Evolutionary conservation across 106 monocot species (phyloP).

Genomic region (Vanilla planifolia): DNA sequence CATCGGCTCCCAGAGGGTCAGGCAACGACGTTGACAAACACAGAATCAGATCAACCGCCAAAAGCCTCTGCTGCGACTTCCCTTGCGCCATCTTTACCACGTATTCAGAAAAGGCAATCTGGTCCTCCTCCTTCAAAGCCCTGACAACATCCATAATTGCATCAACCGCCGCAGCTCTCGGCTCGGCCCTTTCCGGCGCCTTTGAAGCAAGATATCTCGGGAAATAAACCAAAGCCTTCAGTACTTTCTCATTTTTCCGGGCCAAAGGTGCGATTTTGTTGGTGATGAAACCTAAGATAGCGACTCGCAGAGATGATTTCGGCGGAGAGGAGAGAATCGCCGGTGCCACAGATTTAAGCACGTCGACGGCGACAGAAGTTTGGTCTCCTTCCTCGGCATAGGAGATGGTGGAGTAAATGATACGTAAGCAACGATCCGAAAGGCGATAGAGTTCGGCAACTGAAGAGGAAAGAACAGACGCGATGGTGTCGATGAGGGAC

Average conservation of each 20-base stretch:
- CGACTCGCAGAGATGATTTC: conserved; percentile 38
- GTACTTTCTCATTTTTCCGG: conserved; percentile 38
- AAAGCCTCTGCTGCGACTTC: conserved; percentile 57
- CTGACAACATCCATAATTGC: conserved; percentile 57
- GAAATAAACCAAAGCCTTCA: conserved; percentile 57
- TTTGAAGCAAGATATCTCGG: conserved; percentile 70
- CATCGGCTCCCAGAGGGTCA: conserved; percentile 24
- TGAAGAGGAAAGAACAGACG: conserved; percentile 19
- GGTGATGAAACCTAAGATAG: conserved; percentile 38
- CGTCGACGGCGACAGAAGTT: conserved; percentile 28
- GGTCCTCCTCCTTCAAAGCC: conserved; percentile 46
- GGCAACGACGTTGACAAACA: conserved; percentile 50
- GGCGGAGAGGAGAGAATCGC: conserved; percentile 32
- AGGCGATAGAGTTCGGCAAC: conserved; percentile 10
- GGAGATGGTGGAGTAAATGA: conserved; percentile 38
- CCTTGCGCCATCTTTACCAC: conserved; percentile 64
- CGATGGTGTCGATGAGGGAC: conserved; percentile 55
- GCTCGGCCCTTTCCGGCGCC: conserved; percentile 77
- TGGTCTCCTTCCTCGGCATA: conserved; percentile 57
- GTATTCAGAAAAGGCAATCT: conserved; percentile 40
- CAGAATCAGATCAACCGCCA: conserved; percentile 72
- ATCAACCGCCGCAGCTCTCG: conserved; percentile 65
- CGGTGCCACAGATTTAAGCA: conserved; percentile 40
- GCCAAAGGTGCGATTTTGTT: conserved; percentile 36
- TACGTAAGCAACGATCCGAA: conserved; percentile 43